Evolutionary conservation across 495 filamentous ascomycete species (phyloP), one percentile per base, ranked within the genome.

Genomic region (Aspergillus homomorphus): DNA sequence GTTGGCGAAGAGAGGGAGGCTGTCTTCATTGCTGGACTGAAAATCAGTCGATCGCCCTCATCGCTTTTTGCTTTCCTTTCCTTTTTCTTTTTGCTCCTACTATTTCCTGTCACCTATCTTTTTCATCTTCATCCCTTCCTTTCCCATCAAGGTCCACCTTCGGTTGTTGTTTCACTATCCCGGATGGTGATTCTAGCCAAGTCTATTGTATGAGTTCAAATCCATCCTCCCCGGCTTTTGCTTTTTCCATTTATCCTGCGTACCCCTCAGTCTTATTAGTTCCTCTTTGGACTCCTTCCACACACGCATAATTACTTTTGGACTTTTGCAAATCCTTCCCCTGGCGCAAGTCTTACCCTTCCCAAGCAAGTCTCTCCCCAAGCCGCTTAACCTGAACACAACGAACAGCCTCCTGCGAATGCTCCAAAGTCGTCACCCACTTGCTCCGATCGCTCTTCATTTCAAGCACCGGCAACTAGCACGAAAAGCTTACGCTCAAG

Each of bases 41-140:
- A 33, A 23, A 22, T 33, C 60, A 30, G 41, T 51, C 10, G 16
- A n/a, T 30, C 48, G 43, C 19, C 48, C 24, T 59, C 45, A 28
- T 55, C 18, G 43, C 43, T 59, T 51, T 45, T 57, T 56, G 20
- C 20, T 62, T 51, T 56, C 51, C 55, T 45, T 28, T 53, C 5
- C 18, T 55, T 49, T 42, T 50, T 19, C 52, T 26, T 23, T 60
- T 30, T 42, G 14, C 21, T 18, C 0, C 22, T 30, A 22, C 15
- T 12, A 18, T 18, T 51, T 14, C 4, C 22, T 26, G 7, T 30
- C 23, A 3, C 30, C 23, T 8, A 30, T 26, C 48, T 24, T 16
- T 23, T 49, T 23, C 45, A 5, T 21, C 45, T 24, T 24, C 45
- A 38, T 23, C 48, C 28, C 48, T 28, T 50, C 48, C 19, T 28